A percentile compares a stretch with the other conserved stretches of the same genome.
Conservation (phyloP, 2,329 filamentous ascomycete species). For the Cladosporium halotolerans region DNA sequence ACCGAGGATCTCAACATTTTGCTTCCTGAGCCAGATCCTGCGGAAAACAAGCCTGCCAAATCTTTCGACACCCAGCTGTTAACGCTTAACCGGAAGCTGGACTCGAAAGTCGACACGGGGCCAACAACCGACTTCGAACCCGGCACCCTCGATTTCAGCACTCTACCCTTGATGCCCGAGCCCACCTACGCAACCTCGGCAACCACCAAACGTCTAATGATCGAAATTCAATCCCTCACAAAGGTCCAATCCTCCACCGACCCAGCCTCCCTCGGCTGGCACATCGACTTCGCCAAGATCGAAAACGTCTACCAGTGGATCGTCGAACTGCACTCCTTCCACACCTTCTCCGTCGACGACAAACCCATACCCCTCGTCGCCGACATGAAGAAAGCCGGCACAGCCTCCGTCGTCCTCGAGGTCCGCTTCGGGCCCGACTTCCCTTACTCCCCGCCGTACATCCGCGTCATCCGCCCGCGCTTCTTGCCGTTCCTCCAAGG, state of each 20-base stretch:
- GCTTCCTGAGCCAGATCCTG: conserved; percentile 20
- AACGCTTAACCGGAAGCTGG: neutral
- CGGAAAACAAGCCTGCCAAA: neutral
- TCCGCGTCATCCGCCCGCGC: conserved; percentile 73
- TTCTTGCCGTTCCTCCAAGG: conserved; percentile 66
- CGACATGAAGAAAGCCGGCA: conserved; percentile 61
- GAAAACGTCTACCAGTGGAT: conserved; percentile 86
- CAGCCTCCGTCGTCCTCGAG: conserved; percentile 70
- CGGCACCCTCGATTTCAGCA: conserved; percentile 55
- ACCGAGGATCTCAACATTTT: conserved; percentile 47
- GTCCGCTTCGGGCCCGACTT: conserved; percentile 72
- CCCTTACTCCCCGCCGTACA: conserved; percentile 74
- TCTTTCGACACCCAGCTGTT: neutral
- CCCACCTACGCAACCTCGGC: conserved; percentile 58
- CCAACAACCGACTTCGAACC: conserved; percentile 53
- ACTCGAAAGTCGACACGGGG: neutral
- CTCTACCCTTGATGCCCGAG: conserved; percentile 57
- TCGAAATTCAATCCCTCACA: conserved; percentile 59
- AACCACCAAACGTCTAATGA: conserved; percentile 58
- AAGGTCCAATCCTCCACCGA: conserved; percentile 57
- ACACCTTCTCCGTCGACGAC: conserved; percentile 25
- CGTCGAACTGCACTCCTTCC: conserved; percentile 78
- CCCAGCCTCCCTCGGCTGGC: conserved; percentile 71
- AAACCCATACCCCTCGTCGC: conserved; percentile 57
- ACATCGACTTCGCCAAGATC: conserved; percentile 61